phyloP scores from a whole-genome alignment of 1,284 basidiomycete genomes.

The Ustilago esculenta region DNA sequence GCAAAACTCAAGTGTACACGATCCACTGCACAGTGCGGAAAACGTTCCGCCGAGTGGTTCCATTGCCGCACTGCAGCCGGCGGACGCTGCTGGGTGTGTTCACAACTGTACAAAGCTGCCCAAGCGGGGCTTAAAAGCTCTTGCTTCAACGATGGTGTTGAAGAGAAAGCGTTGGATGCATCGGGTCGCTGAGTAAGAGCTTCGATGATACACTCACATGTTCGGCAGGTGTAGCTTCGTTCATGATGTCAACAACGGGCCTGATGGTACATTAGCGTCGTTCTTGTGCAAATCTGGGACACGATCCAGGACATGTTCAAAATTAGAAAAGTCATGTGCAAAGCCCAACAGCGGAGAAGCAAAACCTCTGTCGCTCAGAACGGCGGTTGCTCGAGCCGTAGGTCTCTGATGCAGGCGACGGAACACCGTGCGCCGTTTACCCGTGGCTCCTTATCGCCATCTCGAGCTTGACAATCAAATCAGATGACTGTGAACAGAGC shows the following conservation, averaged over 20 bases:
- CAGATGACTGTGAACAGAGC: neutral
- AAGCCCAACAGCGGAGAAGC: no score
- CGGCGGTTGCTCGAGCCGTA: conserved; percentile 14
- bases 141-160: no score
- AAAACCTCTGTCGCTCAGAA: no score
- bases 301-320: neutral
- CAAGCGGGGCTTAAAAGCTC: no score
- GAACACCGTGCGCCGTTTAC: conserved; percentile 13
- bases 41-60: no score
- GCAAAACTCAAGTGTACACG: no score
- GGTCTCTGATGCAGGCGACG: neutral
- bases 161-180: neutral
- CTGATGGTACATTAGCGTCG: conserved; percentile 16
- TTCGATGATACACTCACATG: neutral
- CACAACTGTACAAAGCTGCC: no score
- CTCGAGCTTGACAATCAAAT: neutral
- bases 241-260: conserved; percentile 3
- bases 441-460: conserved; percentile 2
- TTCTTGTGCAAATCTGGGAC: neutral
- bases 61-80: no score
- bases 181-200: no score
- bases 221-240: conserved; percentile 13
- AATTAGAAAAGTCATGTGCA: no score
- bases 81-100: no score
- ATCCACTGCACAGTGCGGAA: no score